Evolutionary conservation across 306 rosid genomes (phyloP), one percentile per base, ranked within the genome.

Genomic region (Sophora flavescens): DNA sequence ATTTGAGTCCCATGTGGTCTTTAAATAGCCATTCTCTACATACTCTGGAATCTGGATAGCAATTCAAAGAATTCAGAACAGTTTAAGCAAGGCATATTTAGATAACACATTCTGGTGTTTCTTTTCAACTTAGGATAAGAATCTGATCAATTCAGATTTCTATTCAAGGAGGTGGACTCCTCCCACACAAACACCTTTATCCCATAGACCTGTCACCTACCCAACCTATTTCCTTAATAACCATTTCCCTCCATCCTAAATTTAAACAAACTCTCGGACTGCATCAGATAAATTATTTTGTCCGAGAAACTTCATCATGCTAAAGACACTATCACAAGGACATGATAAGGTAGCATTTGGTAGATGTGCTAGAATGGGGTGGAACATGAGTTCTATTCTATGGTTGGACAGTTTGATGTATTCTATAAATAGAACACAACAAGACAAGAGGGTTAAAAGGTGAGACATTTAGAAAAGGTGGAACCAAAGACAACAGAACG

Each of bases 231-330:
- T 35, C 39, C 39, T 4, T 4, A 35, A 35, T 35, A 4, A 3
- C 39, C 39, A 35, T 35, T 35, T 35, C 39, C 39, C 1, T 35
- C 39, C 39, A 4, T 35, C 39, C 39, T 35, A 35, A 35, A 35
- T 35, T 35, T 35, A 4, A 35, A 35, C 5, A 35, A 35, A 35
- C 4, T 35, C 39, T 5, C 4, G 39, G 39, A 5, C 39, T 35
- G 6, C 39, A 35, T 35, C 56, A 63, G 62, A 74, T n/a, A 68
- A 36, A 67, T 18, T 22, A 39, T 28, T 32, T 63, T 63, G 17
- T 75, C 65, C 14, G 61, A 38, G 58, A 78, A 80, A 54, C 68
- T 35, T 59, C 51, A 76, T 56, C 30, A 75, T 66, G 56, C 47
- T 47, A 18, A 70, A 63, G 51, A 39, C 70, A 66, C 44, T 16